These are phyloP conservation scores for Trichoderma atroviride DNA, from an alignment of 2,329 filamentous ascomycete genomes.

Conservation along the genomic window DNA sequence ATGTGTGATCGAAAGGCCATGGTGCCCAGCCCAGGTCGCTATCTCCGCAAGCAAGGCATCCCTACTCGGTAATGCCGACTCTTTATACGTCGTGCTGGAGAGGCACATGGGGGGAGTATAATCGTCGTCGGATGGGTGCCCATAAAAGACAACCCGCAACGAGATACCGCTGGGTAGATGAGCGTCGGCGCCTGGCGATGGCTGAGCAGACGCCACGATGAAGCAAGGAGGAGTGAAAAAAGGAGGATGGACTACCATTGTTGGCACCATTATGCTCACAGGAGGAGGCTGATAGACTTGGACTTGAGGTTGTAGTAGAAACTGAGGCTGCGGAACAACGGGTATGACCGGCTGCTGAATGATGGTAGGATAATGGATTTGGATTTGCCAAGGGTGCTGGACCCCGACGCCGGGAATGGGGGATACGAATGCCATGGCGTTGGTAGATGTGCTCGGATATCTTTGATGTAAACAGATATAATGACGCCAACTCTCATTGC, in stretches of 20 bases:
- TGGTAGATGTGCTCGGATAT: neutral
- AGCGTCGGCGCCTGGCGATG: neutral
- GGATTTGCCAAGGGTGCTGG: neutral
- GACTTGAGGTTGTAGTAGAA: neutral
- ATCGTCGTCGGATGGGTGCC: neutral
- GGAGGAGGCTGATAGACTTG: neutral
- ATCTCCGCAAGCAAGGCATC: neutral
- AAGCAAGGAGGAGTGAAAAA: neutral
- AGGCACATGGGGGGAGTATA: neutral
- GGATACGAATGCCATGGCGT: slow-evolving; percentile 35
- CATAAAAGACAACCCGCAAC: neutral
- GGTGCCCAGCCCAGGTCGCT: neutral
- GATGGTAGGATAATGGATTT: neutral
- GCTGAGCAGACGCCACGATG: neutral
- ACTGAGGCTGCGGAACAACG: neutral
- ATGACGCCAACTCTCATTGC: neutral
- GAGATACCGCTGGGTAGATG: neutral
- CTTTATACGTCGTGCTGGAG: neutral
- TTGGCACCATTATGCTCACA: neutral
- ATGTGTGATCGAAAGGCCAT: neutral
- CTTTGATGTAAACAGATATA: neutral
- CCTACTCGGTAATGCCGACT: neutral
- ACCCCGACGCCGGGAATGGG: slow-evolving; percentile 34
- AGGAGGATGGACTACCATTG: neutral
- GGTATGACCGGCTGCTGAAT: neutral